Conservation (phyloP, 352 stramenopile genomes). For the Phytophthora lateralis region DNA sequence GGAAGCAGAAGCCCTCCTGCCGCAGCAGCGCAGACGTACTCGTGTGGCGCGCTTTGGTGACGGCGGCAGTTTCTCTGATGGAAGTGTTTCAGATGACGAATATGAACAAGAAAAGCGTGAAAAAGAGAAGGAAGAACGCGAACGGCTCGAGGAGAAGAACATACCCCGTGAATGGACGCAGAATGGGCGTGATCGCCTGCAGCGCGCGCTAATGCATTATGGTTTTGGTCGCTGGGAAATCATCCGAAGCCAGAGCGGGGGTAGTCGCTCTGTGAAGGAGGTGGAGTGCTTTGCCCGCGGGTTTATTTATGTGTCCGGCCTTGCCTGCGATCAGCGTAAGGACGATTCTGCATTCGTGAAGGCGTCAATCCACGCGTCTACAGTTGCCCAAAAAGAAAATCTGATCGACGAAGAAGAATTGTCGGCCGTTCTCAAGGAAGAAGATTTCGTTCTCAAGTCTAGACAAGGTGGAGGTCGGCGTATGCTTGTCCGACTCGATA, state of each 20-base stretch:
- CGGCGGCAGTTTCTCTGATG: constrained; percentile 65
- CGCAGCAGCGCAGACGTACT: constrained; percentile 86
- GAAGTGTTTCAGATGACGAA: constrained; percentile 71
- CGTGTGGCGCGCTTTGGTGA: constrained; percentile 83
- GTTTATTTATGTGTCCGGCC: constrained; percentile 87
- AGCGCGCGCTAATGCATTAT: constrained; percentile 89
- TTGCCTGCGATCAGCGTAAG: constrained; percentile 76
- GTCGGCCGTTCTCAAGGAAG: constrained; percentile 80
- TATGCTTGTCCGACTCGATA: constrained; percentile 85
- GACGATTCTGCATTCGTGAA: constrained; percentile 88
- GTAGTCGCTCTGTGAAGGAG: constrained; percentile 83
- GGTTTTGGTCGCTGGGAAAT: constrained; percentile 89
- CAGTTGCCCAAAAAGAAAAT: constrained; percentile 66
- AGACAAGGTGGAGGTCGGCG: constrained; percentile 86
- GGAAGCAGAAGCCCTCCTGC: constrained; percentile 65
- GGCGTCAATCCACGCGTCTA: constrained; percentile 68
- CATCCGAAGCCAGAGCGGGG: constrained; percentile 86
- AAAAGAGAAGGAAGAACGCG: constrained; percentile 56
- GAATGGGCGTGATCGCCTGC: constrained; percentile 83
- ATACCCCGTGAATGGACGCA: constrained; percentile 85
- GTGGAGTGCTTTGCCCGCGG: constrained; percentile 84
- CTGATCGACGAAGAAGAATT: constrained; percentile 81
- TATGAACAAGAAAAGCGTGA: constrained; percentile 51
- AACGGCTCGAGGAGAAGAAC: constrained; percentile 67
- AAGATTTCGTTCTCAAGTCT: constrained; percentile 87